Evolutionary conservation across 1,139 yeast species (phyloP).

Genomic region (Hemisphaericaspora xylanilytica): DNA sequence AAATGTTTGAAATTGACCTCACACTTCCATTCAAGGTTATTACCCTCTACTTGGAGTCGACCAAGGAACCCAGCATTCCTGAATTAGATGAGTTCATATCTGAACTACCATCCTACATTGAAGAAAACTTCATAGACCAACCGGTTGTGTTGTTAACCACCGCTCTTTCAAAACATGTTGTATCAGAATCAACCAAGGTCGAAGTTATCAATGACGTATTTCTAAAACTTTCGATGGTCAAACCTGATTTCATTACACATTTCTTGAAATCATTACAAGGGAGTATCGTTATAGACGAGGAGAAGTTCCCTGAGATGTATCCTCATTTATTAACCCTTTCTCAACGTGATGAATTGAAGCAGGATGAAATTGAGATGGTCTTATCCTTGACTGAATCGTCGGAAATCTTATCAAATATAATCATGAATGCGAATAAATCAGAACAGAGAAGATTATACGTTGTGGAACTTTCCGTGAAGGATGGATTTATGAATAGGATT

Average conservation of each 20-base stretch:
- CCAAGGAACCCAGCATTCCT: constrained; percentile 1
- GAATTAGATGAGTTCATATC: constrained; percentile 16
- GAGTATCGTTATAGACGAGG: constrained; percentile 6
- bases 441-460: constrained; percentile 11
- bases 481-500: constrained; percentile 7
- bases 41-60: constrained; percentile 5
- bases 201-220: constrained; percentile 33
- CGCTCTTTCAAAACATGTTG: constrained; percentile 13
- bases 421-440: constrained; percentile 4
- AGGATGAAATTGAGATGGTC: constrained; percentile 18
- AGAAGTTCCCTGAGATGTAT: constrained; percentile 14
- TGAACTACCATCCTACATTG: constrained; percentile 27
- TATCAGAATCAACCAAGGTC: constrained; percentile 12
- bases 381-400: constrained; percentile 15
- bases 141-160: constrained; percentile 24
- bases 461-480: constrained; percentile 10
- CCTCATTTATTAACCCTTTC: constrained; percentile 15
- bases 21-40: constrained; percentile 8
- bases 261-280: constrained; percentile 10
- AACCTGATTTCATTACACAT: constrained; percentile 14
- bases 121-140: constrained; percentile 23
- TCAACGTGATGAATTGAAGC: constrained; percentile 7
- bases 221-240: constrained; percentile 22
- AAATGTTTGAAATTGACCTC: constrained; percentile 15
- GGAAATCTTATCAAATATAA: constrained; percentile 14